These are phyloP conservation scores for Kwoniella europaea DNA, from an alignment of 768 basidiomycete species.

Conservation along the genomic window DNA sequence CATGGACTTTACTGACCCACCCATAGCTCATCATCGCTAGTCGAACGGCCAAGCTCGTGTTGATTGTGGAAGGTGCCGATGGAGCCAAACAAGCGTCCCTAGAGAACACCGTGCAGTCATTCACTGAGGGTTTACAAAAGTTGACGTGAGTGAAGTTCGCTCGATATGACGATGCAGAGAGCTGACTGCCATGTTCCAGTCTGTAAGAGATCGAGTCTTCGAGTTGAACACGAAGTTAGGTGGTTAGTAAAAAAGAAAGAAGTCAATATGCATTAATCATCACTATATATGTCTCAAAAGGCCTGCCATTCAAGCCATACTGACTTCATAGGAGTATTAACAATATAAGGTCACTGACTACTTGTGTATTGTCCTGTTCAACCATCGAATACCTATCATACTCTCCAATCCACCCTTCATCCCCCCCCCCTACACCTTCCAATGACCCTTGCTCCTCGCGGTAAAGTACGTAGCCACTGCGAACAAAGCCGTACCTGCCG, in stretches of 20 bases:
- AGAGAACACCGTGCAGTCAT: constrained; percentile 31
- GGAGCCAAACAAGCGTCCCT: constrained; percentile 26
- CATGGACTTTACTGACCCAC: background rate
- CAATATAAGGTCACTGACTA: background rate
- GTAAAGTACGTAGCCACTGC: constrained; percentile 3
- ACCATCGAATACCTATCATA: too few species aligned
- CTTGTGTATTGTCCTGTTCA: too few species aligned
- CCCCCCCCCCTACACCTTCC: constrained; percentile 14
- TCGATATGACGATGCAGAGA: background rate
- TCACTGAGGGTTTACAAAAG: constrained; percentile 36
- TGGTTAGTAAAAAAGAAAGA: background rate
- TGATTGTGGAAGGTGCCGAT: constrained; percentile 34
- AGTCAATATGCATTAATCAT: constrained; percentile 6
- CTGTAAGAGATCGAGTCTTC: too few species aligned
- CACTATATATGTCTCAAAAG: background rate
- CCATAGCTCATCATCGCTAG: constrained; percentile 37
- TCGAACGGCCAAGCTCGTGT: constrained; percentile 34
- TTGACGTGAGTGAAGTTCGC: constrained; percentile 35
- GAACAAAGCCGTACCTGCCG: constrained; percentile 10
- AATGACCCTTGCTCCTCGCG: constrained; percentile 12
- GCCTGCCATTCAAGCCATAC: too few species aligned
- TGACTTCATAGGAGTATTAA: background rate
- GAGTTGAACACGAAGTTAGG: background rate
- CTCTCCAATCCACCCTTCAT: background rate
- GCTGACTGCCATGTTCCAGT: background rate